Conservation (phyloP, 805 yeast species). For the Wickerhamomyces canadensis region DNA sequence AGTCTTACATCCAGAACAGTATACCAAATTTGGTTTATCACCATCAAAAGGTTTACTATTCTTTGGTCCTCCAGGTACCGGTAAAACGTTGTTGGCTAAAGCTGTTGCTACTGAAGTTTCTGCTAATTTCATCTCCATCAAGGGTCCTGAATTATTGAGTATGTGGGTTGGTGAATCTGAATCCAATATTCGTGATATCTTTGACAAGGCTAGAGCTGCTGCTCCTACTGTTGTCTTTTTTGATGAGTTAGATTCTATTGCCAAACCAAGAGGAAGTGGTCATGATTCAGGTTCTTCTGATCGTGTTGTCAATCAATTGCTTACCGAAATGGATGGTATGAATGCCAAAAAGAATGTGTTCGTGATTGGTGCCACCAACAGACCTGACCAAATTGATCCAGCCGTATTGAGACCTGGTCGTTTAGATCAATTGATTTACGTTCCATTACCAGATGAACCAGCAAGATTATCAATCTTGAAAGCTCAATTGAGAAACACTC, state of each 20-base stretch:
- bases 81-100: constrained; percentile 96
- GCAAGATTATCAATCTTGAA: constrained; percentile 90
- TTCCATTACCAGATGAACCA: constrained; percentile 94
- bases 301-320: constrained; percentile 91
- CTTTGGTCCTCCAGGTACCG: constrained; percentile 99
- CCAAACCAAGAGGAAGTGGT: constrained; percentile 96
- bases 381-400: constrained; percentile 99
- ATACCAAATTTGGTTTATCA: constrained; percentile 94
- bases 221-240: constrained; percentile 99
- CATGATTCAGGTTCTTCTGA: constrained; percentile 98
- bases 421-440: constrained; percentile 96
- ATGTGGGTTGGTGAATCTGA: constrained; percentile 99
- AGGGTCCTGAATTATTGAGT: constrained; percentile 94
- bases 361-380: constrained; percentile 98
- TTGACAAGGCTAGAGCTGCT: constrained; percentile 98
- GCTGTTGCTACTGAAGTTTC: constrained; percentile 99
- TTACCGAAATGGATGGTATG: constrained; percentile 99
- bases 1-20: constrained; percentile 97
- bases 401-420: constrained; percentile 99
- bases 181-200: constrained; percentile 94
- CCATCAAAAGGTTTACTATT: constrained; percentile 98
- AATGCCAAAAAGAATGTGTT: constrained; percentile 98
- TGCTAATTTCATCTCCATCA: constrained; percentile 95
- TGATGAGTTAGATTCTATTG: constrained; percentile 97
- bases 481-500: constrained; percentile 98